Conservation (phyloP, 352 stramenopile species). For the Albugo candida region DNA sequence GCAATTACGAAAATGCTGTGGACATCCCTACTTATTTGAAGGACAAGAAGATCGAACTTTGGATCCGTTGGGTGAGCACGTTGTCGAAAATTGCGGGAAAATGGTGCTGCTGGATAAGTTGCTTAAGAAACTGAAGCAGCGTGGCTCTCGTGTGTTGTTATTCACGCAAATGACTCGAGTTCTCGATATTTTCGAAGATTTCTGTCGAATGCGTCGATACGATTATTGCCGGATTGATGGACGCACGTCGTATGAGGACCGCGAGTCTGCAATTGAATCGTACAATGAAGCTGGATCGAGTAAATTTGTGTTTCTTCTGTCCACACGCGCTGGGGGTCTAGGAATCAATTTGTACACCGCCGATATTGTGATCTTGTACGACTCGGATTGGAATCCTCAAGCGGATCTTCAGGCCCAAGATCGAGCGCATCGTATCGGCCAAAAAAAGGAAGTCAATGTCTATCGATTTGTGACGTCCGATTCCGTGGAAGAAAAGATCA, state of each 20-base stretch:
- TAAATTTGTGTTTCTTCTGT: slow-evolving; percentile 97
- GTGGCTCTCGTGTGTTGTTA: slow-evolving; percentile 76
- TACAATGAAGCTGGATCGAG: slow-evolving; percentile 94
- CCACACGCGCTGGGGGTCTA: slow-evolving; percentile 92
- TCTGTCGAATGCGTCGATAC: slow-evolving; percentile 87
- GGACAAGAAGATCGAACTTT: slow-evolving; percentile 89
- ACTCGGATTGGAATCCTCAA: slow-evolving; percentile 97
- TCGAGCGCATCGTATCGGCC: slow-evolving; percentile 94
- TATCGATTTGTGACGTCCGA: slow-evolving; percentile 90
- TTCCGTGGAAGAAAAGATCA: slow-evolving; percentile 98
- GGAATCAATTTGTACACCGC: slow-evolving; percentile 98
- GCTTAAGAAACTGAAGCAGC: slow-evolving; percentile 71
- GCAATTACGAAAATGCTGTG: slow-evolving; percentile 77
- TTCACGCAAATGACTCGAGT: slow-evolving; percentile 89
- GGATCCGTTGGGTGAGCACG: slow-evolving; percentile 89
- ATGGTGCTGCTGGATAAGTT: slow-evolving; percentile 93
- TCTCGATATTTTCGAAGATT: slow-evolving; percentile 90
- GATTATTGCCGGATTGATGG: slow-evolving; percentile 81
- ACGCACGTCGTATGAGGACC: slow-evolving; percentile 73
- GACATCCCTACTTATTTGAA: slow-evolving; percentile 88
- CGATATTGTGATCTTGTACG: slow-evolving; percentile 97
- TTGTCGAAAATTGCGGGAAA: slow-evolving; percentile 95
- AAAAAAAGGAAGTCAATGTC: slow-evolving; percentile 96
- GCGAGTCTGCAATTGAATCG: slow-evolving; percentile 69
- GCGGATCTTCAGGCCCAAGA: slow-evolving; percentile 91